Percentiles rank a stretch among this genome's conserved stretches.
Evolutionary conservation across 768 basidiomycete genomes (phyloP).

Genomic region (Lentinula raphanica): DNA sequence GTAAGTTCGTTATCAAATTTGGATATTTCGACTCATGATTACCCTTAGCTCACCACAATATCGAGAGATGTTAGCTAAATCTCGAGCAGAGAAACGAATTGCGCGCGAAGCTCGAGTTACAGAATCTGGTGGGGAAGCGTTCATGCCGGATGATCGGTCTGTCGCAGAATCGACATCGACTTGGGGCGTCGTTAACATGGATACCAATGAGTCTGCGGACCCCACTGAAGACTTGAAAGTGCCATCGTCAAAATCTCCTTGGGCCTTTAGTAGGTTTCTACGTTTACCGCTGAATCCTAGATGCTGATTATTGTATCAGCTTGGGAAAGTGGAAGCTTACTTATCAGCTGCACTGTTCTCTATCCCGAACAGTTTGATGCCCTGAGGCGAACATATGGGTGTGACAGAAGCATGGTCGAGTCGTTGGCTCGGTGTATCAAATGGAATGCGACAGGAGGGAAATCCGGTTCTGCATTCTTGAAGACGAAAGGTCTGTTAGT

Average conservation of each 20-base stretch:
- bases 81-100: conserved; percentile 71
- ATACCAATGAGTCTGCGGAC: conserved; percentile 57
- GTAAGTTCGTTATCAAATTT: conserved; percentile 38
- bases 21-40: not conserved
- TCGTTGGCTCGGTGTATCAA: conserved; percentile 91
- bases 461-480: conserved; percentile 93
- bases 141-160: conserved; percentile 90
- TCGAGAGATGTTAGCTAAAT: conserved; percentile 72
- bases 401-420: conserved; percentile 91
- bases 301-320: conserved; percentile 37
- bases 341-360: conserved; percentile 89
- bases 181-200: conserved; percentile 89
- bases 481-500: conserved; percentile 77
- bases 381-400: conserved; percentile 85
- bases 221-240: conserved; percentile 73
- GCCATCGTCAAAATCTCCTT: conserved; percentile 74
- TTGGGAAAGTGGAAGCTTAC: conserved; percentile 84
- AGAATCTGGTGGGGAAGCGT: conserved; percentile 66
- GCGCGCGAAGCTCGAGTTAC: conserved; percentile 51
- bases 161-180: conserved; percentile 80
- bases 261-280: conserved; percentile 65
- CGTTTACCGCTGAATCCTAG: not conserved
- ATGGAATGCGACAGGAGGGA: conserved; percentile 94
- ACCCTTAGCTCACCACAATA: conserved; percentile 68
- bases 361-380: conserved; percentile 98